Conservation (phyloP, 2,329 filamentous ascomycete species). For the Neofusicoccum sp. region DNA sequence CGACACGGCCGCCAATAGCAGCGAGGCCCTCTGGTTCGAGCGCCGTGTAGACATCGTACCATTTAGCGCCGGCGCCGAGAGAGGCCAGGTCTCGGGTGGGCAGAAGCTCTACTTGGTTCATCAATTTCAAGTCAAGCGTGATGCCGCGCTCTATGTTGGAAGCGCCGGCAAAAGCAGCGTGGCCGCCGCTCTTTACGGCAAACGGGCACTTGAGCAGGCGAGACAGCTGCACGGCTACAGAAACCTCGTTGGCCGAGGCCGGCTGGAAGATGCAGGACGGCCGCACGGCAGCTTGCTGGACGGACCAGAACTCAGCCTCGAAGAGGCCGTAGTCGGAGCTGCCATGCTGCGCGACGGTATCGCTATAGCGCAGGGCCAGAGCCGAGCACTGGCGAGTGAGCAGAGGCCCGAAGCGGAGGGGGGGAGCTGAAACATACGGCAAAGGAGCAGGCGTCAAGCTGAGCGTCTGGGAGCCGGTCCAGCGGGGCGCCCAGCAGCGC, state of each 20-base stretch:
- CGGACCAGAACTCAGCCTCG: conserved; percentile 32
- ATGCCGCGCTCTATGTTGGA: conserved; percentile 48
- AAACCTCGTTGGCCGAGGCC: conserved; percentile 19
- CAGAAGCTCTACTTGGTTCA: conserved; percentile 33
- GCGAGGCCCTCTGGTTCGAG: conserved; percentile 30
- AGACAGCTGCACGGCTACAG: conserved; percentile 20
- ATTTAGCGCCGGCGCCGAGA: conserved; percentile 37
- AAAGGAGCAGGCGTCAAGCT: conserved; percentile 23
- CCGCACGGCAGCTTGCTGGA: conserved; percentile 30
- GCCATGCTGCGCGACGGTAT: conserved; percentile 25
- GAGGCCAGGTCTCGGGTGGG: conserved; percentile 30
- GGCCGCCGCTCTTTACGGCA: conserved; percentile 50
- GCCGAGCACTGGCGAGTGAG: conserved; percentile 28
- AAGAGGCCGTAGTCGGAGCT: conserved; percentile 29
- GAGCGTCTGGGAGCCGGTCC: conserved; percentile 21
- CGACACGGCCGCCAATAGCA: conserved; percentile 35
- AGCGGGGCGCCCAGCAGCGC: conserved; percentile 26
- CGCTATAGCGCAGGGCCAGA: conserved; percentile 29
- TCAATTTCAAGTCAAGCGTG: conserved; percentile 44
- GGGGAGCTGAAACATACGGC: conserved; percentile 26
- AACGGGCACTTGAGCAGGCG: conserved; percentile 38
- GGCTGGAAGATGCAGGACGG: conserved; percentile 34
- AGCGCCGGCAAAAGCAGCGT: conserved; percentile 43
- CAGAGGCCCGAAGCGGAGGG: not conserved
- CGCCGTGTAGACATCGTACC: conserved; percentile 33